Conservation (phyloP, 2,329 filamentous ascomycete species). For the Alternaria sp. region DNA sequence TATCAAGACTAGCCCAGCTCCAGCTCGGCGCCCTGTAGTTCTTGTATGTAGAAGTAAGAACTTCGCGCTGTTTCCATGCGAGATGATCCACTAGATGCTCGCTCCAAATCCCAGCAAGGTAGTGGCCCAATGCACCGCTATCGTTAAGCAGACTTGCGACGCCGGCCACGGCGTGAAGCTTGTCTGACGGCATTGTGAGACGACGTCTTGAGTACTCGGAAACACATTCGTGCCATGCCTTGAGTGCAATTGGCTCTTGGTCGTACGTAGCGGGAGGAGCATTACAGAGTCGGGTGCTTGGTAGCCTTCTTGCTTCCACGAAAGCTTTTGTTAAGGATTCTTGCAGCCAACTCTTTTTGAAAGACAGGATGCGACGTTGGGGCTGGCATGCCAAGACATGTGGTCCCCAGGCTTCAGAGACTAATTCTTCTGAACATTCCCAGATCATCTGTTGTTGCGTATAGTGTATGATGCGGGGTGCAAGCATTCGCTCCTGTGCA, state of each 20-base stretch:
- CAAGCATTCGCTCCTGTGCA: not conserved
- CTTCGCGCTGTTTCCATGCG: accelerated
- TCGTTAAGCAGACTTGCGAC: not conserved
- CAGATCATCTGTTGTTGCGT: not conserved
- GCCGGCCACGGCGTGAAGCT: not conserved
- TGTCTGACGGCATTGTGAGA: not conserved
- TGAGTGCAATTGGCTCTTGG: not conserved
- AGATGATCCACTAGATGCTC: not conserved
- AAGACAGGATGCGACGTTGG: no score
- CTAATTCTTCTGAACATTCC: not conserved
- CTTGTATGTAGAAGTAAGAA: not conserved
- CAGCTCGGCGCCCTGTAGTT: not conserved
- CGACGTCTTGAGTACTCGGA: not conserved
- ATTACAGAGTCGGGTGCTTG: no score
- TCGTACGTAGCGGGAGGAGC: no score
- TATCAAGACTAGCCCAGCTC: not conserved
- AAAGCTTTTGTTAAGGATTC: no score
- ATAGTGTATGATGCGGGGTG: not conserved
- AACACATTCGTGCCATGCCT: not conserved
- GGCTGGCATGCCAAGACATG: no score
- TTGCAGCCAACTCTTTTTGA: no score
- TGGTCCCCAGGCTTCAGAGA: not conserved
- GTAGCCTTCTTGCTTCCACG: no score
- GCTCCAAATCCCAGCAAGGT: not conserved
- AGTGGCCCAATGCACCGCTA: not conserved